Conservation (phyloP, 2,329 filamentous ascomycete species). For the Endothia cerciana region DNA sequence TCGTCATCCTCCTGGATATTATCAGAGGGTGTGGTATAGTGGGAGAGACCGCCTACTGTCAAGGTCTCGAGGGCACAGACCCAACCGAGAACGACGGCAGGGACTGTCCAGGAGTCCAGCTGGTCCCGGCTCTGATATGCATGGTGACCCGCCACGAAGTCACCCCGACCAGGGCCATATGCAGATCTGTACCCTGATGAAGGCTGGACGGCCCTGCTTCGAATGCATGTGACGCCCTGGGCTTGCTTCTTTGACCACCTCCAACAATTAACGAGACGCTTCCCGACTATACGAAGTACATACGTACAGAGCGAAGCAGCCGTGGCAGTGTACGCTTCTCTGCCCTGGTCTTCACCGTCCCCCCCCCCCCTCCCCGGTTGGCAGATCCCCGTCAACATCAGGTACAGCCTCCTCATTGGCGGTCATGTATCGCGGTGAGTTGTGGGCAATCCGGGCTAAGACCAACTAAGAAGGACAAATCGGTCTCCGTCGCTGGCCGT, state of each 20-base stretch:
- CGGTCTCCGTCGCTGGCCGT: slow-evolving; percentile 10
- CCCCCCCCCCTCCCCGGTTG: not conserved
- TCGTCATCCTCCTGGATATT: no score
- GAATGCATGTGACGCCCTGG: not conserved
- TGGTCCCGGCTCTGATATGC: not conserved
- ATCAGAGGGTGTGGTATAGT: no score
- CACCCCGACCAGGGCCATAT: not conserved
- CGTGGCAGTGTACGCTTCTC: not conserved
- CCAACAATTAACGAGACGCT: not conserved
- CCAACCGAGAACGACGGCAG: not conserved
- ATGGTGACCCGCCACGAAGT: not conserved
- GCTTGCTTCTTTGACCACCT: not conserved
- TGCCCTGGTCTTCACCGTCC: no score
- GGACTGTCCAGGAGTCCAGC: not conserved
- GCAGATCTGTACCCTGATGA: not conserved
- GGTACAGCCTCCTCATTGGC: slow-evolving; percentile 18
- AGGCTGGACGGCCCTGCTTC: not conserved
- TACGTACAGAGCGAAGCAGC: not conserved
- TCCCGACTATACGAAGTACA: not conserved
- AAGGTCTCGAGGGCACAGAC: no score
- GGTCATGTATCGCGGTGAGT: not conserved
- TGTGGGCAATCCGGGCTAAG: not conserved
- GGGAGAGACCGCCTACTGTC: no score
- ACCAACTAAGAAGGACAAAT: slow-evolving; percentile 3
- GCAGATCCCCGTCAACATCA: not conserved